Conservation (phyloP, 164 flowering plant genomes). For the Vitis cinerea region DNA sequence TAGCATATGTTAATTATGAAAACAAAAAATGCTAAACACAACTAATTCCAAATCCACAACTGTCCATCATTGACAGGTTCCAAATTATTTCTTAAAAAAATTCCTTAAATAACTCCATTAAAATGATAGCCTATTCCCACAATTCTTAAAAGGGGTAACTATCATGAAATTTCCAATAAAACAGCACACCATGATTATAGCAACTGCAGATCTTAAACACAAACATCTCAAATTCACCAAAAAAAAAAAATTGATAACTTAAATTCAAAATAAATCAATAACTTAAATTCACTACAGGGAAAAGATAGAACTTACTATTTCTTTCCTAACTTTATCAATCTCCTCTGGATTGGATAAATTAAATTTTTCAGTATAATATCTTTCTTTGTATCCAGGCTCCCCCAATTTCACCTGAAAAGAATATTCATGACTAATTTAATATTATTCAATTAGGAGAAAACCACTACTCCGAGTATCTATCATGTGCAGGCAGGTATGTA, state of each 20-base stretch:
- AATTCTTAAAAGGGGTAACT: too few species aligned
- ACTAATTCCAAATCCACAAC: too few species aligned
- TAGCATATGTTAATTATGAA: too few species aligned
- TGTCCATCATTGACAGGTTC: too few species aligned
- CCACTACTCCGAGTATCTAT: background rate
- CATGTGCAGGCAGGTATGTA: too few species aligned
- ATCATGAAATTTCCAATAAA: too few species aligned
- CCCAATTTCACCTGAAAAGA: slow-evolving; percentile 76
- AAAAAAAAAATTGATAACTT: background rate
- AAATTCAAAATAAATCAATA: too few species aligned
- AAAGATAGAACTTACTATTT: slow-evolving; percentile 59
- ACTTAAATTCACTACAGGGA: background rate
- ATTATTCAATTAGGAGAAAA: background rate
- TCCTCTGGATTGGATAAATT: slow-evolving; percentile 39
- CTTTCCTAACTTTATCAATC: slow-evolving; percentile 60
- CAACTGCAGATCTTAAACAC: background rate
- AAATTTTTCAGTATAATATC: slow-evolving; percentile 90
- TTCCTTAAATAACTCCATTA: too few species aligned
- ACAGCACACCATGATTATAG: too few species aligned
- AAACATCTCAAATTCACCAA: background rate
- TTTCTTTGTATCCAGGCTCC: slow-evolving; percentile 91
- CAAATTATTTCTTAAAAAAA: too few species aligned
- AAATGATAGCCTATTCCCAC: too few species aligned
- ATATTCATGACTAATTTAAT: background rate
- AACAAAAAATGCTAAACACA: too few species aligned